A percentile compares a stretch with the other conserved stretches of the same genome.
phyloP scores from a whole-genome alignment of 1,284 basidiomycete species.

The Pascua guehoae region DNA sequence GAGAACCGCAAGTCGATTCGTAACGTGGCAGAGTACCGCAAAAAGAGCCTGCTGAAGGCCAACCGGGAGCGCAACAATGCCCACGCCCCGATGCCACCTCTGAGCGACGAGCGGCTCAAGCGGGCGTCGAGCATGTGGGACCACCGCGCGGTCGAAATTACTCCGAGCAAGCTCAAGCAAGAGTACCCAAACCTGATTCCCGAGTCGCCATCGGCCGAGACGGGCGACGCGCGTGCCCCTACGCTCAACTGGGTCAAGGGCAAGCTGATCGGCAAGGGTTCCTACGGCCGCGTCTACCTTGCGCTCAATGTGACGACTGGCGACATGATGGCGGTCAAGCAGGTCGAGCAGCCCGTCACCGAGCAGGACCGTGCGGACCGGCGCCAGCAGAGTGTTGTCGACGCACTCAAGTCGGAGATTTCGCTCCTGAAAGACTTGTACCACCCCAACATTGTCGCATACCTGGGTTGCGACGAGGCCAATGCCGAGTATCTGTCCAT shows the following conservation, averaged over 20 bases:
- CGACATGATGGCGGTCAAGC: slow-evolving; percentile 99
- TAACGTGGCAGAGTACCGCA: slow-evolving; percentile 62
- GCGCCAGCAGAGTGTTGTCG: slow-evolving; percentile 79
- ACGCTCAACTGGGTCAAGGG: slow-evolving; percentile 99
- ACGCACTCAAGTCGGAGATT: slow-evolving; percentile 89
- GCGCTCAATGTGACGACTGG: slow-evolving; percentile 97
- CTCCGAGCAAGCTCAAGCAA: slow-evolving; percentile 58
- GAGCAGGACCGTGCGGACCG: slow-evolving; percentile 83
- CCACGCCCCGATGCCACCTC: not conserved
- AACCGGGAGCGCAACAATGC: slow-evolving; percentile 5
- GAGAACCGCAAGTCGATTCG: slow-evolving; percentile 75
- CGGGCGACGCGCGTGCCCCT: slow-evolving; percentile 25
- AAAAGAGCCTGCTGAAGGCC: slow-evolving; percentile 17
- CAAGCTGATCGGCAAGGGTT: slow-evolving; percentile 93
- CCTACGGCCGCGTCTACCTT: slow-evolving; percentile 92
- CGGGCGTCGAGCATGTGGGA: slow-evolving; percentile 96
- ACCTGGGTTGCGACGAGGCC: slow-evolving; percentile 78
- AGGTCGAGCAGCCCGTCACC: slow-evolving; percentile 83
- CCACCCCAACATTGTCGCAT: slow-evolving; percentile 95
- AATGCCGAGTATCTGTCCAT: slow-evolving; percentile 87
- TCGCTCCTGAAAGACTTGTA: slow-evolving; percentile 94
- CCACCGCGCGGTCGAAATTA: slow-evolving; percentile 87
- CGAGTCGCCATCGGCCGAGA: slow-evolving; percentile 26
- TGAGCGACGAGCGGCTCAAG: slow-evolving; percentile 60
- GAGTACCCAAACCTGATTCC: slow-evolving; percentile 52